Evolutionary conservation across 805 yeast genomes (phyloP).

Genomic region (Metahyphopichia silvanorum): DNA sequence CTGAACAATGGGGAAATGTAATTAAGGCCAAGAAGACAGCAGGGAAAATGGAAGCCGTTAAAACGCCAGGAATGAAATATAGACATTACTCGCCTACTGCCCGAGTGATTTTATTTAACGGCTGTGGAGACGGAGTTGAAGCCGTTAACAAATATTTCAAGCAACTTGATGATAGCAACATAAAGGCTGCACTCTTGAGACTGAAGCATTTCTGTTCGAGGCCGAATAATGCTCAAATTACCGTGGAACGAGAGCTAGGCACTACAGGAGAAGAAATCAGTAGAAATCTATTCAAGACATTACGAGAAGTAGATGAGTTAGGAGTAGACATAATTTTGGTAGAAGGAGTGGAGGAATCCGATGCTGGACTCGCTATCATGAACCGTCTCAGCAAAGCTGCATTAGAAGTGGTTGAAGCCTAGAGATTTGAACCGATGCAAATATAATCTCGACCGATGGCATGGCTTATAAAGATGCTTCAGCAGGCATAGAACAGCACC

Average conservation of each 20-base stretch:
- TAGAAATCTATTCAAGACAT: constrained; percentile 63
- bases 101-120: constrained; percentile 63
- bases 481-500: no score
- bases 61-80: constrained; percentile 98
- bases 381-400: constrained; percentile 88
- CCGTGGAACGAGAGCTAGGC: constrained; percentile 41
- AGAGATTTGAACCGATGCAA: no score
- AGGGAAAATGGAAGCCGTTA: constrained; percentile 61
- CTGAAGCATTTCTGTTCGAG: constrained; percentile 31
- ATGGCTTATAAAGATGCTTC: no score
- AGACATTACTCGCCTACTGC: constrained; percentile 93
- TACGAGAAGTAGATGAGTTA: constrained; percentile 73
- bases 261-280: constrained; percentile 59
- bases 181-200: constrained; percentile 52
- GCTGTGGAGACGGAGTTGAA: constrained; percentile 41
- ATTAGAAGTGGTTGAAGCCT: constrained; percentile 21
- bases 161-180: constrained; percentile 10
- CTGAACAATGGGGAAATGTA: constrained; percentile 62
- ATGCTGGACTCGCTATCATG: constrained; percentile 94
- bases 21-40: constrained; percentile 65
- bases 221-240: constrained; percentile 4
- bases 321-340: constrained; percentile 73
- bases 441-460: no score
- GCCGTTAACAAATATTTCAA: constrained; percentile 27
- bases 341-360: constrained; percentile 72